Evolutionary conservation across 2,329 filamentous ascomycete genomes (phyloP), one percentile per base, ranked within the genome.

Genomic region (Botrytis pseudocinerea): DNA sequence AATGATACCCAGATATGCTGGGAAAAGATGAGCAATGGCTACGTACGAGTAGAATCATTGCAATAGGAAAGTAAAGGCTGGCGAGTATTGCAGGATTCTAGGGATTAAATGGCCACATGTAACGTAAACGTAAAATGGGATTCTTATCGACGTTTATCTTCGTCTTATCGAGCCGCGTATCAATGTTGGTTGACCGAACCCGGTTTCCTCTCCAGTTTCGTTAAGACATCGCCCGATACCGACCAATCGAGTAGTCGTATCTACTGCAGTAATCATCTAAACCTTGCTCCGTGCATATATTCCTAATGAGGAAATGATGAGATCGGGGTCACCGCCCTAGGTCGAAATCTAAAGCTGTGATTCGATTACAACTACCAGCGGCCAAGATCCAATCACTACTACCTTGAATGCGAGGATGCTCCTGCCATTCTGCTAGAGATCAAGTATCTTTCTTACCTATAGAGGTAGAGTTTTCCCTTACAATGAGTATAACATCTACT

Each of bases 111-210:
- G 22, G 57, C 25, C 46, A 22, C 28, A 42, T 28, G 64, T 42
- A 63, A 70, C 40, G 69, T 63, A 71, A 42, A 57, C n/a, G 25
- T 54, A 54, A n/a, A 51, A 25, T n/a, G n/a, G 20, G 16, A 54
- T 35, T 40, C 46, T 66, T 66, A 66, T 54, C 46, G 32, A 46
- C 35, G 4, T 40, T 40, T 70, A 70, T 60, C 38, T 18, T 32
- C 51, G 32, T 62, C 68, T 63, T 70, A 64, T 40, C 69, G 59
- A 63, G 25, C 25, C 25, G 25, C 40, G 25, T 32, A 51, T 20
- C 46, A 40, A 35, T 40, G n/a, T 16, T n/a, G 28, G 16, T 42
- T 28, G 28, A 64, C 46, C 28, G 20, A 38, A 51, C 44, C 42
- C 69, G 40, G 69, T 25, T 22, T 64, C 32, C 2, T 12, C 60